Evolutionary conservation across 768 basidiomycete species (phyloP), one percentile per base, ranked within the genome.

Genomic region (Tylopilus rubrobrunneus): DNA sequence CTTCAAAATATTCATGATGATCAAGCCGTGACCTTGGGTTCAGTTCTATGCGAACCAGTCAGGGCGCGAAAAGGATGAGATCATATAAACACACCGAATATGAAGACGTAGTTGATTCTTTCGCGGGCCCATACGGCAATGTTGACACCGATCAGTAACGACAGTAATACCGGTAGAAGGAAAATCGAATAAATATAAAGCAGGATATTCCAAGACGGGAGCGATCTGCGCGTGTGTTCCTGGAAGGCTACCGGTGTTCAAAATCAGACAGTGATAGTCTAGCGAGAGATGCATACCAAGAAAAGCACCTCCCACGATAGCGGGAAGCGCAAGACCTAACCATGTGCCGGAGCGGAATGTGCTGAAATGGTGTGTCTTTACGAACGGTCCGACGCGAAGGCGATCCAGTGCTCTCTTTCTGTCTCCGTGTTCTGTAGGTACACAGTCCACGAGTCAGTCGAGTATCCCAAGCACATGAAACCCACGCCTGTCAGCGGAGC

Each of bases 41-140:
- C 45, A 95, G 69, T 66, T 89, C 91, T 86, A 59, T 19, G 23
- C 15, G 25, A 8, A 34, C 19, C 7, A 19, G 19, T 64, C 25
- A 66, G 25, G 29, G n/a, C 44, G 2, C 7, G 12, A 41, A 33
- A 2, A n/a, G 23, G 45, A 3, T 2, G 42, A 5, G 1, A 4
- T 40, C 19, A 40, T 23, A 37, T 52, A 89, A 27, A 62, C 78
- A 37, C 53, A 89, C 88, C 87, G 62, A 94, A 90, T 36, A 95
- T 90, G 66, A 98, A 96, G 15, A 84, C 80, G 62, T 94, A 97
- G 66, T 97, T 98, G 59, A 99, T 92, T 39, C 89, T 78, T 10
- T 85, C 74, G 7, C 72, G 69, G 0, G 82, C 75, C 87, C 90
- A 99, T 0, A 86, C 87, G 21, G 84, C 60, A 8, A 98, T 58